Evolutionary conservation across 1,139 yeast species (phyloP).

Genomic region (Candida gigantensis): DNA sequence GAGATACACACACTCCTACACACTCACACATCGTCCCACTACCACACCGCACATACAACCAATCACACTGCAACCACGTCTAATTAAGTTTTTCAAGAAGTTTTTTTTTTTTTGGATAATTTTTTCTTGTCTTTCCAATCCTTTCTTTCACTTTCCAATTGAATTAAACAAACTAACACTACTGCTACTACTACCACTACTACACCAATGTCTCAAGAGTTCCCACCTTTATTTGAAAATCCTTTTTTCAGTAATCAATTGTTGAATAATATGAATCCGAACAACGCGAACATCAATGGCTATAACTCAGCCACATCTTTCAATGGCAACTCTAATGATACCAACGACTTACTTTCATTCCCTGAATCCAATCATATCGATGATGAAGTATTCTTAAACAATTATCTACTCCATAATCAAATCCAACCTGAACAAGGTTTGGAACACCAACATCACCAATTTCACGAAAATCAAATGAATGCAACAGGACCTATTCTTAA

Average conservation of each 20-base stretch:
- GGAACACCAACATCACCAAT: slow-evolving; percentile 4
- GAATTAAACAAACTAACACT: not conserved
- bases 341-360: slow-evolving; percentile 4
- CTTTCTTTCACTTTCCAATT: not conserved
- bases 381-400: slow-evolving; percentile 25
- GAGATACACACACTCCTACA: too few relatives aligned
- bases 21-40: too few relatives aligned
- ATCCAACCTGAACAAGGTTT: slow-evolving; percentile 1
- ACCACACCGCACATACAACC: too few relatives aligned
- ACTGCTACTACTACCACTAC: too few relatives aligned
- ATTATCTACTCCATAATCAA: slow-evolving; percentile 11
- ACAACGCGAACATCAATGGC: not conserved
- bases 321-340: slow-evolving; percentile 3
- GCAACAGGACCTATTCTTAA: slow-evolving; percentile 4
- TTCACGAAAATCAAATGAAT: not conserved
- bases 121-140: too few relatives aligned
- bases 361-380: slow-evolving; percentile 23
- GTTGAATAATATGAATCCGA: slow-evolving; percentile 2
- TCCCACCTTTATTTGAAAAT: slow-evolving; percentile 15
- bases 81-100: too few relatives aligned
- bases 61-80: too few relatives aligned
- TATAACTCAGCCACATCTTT: slow-evolving; percentile 4
- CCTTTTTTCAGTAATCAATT: slow-evolving; percentile 7
- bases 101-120: too few relatives aligned
- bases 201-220: slow-evolving; percentile 15